A percentile compares a stretch with the other conserved stretches of the same genome.
These are phyloP conservation scores for Talaromyces borbonicus DNA, from an alignment of 495 filamentous ascomycete genomes.

Conservation along the genomic window DNA sequence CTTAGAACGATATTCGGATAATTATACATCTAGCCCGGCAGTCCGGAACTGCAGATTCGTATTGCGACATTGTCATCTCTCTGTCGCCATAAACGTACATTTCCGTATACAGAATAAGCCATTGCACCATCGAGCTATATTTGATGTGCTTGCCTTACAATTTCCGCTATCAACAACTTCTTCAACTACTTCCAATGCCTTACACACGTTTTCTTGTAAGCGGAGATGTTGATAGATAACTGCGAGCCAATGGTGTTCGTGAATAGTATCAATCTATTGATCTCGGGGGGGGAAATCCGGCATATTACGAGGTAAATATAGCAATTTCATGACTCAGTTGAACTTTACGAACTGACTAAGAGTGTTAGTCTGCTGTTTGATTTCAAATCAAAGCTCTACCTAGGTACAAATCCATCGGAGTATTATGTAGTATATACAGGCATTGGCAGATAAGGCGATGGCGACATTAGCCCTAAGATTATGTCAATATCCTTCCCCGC, in stretches of 20 bases:
- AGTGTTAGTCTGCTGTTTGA: neutral
- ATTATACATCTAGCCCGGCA: neutral
- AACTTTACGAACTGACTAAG: neutral
- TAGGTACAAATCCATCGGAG: neutral
- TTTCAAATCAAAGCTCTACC: neutral
- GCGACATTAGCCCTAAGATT: conserved; percentile 5
- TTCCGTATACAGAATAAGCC: neutral
- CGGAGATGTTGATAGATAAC: neutral
- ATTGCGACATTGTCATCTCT: neutral
- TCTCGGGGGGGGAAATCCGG: neutral
- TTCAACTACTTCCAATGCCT: neutral
- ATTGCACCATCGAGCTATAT: neutral
- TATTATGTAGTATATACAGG: neutral
- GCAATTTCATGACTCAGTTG: neutral
- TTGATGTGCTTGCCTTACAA: neutral
- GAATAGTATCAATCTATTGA: neutral
- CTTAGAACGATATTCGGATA: neutral
- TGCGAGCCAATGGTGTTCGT: neutral
- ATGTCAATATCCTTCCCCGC: conserved; percentile 1
- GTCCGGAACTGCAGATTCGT: neutral
- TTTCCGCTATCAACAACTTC: neutral
- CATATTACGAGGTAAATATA: neutral
- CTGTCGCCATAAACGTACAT: neutral
- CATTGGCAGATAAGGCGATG: neutral
- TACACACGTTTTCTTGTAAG: neutral